These are phyloP conservation scores for Elsinoe perseae DNA, from an alignment of 2,329 filamentous ascomycete genomes.

Conservation along the genomic window DNA sequence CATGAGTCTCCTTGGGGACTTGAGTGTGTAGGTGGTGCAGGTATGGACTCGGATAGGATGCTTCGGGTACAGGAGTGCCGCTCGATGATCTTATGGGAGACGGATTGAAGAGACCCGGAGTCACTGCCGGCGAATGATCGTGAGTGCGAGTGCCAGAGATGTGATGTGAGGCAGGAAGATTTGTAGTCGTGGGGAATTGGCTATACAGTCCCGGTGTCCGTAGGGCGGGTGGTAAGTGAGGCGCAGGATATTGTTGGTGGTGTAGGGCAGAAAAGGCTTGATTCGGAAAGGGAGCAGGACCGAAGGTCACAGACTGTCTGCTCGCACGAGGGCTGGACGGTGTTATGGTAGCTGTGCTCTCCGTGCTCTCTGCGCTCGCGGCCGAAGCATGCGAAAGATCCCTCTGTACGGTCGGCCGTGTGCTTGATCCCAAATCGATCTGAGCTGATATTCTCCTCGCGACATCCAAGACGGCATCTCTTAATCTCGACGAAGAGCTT, in stretches of 20 bases:
- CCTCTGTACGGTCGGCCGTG: constrained; percentile 34
- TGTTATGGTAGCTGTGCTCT: constrained; percentile 30
- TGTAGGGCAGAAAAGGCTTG: constrained; percentile 45
- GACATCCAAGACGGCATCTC: constrained; percentile 7
- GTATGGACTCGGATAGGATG: constrained; percentile 43
- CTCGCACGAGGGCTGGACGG: constrained; percentile 24
- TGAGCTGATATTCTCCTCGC: constrained; percentile 14
- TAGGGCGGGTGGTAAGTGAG: constrained; percentile 31
- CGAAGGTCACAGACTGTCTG: constrained; percentile 23
- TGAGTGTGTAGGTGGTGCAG: constrained; percentile 43
- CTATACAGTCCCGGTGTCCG: constrained; percentile 40
- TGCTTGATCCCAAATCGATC: constrained; percentile 16
- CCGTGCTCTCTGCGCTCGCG: constrained; percentile 34
- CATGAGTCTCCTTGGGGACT: constrained; percentile 61
- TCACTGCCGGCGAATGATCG: constrained; percentile 41
- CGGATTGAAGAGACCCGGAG: constrained; percentile 42
- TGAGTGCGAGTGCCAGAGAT: constrained; percentile 35
- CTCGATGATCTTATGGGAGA: constrained; percentile 22
- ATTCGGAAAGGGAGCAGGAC: constrained; percentile 39
- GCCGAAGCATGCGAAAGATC: constrained; percentile 37
- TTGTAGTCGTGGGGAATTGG: constrained; percentile 32
- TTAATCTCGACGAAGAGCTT: constrained; percentile 11
- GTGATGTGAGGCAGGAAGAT: constrained; percentile 34
- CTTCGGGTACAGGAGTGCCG: constrained; percentile 29
- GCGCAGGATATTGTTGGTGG: constrained; percentile 37